phyloP scores from a whole-genome alignment of 1,139 yeast species.

The Hemisphaericaspora xylofermentans region DNA sequence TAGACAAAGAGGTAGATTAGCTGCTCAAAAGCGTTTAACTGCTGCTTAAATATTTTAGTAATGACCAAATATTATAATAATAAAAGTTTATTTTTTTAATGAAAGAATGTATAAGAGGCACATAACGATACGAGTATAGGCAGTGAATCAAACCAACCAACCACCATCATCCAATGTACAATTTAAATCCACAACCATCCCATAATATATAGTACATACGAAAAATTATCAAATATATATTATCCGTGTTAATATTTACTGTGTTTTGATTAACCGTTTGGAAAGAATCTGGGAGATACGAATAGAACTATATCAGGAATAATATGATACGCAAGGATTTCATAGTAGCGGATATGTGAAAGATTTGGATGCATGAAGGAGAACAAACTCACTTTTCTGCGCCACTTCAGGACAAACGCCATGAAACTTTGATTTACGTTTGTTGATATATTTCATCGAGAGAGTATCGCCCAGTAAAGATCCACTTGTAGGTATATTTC shows the following conservation, averaged over 20 bases:
- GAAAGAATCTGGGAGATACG: not conserved
- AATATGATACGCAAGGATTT: no score
- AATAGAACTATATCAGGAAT: not conserved
- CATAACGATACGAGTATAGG: not conserved
- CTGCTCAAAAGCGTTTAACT: slow-evolving; percentile 63
- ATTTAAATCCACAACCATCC: not conserved
- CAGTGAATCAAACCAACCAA: slow-evolving; percentile 4
- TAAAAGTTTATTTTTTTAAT: slow-evolving; percentile 1
- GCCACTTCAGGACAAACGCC: no score
- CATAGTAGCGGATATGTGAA: no score
- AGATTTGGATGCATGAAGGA: no score
- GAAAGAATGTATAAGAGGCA: slow-evolving; percentile 6
- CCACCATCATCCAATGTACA: slow-evolving; percentile 6
- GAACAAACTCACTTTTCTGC: no score
- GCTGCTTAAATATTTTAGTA: slow-evolving; percentile 15
- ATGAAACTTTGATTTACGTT: no score
- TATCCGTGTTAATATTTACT: slow-evolving; percentile 9
- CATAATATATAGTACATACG: slow-evolving; percentile 7
- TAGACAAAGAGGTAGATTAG: slow-evolving; percentile 92
- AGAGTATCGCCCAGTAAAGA: no score
- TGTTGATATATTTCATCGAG: no score
- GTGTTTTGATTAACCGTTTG: not conserved
- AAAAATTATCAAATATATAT: slow-evolving; percentile 6
- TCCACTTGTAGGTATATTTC: no score
- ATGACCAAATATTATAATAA: slow-evolving; percentile 5